A percentile compares a stretch with the other conserved stretches of the same genome.
Conservation (phyloP, 1,284 basidiomycete species). For the Xerocomus minutiporus region DNA sequence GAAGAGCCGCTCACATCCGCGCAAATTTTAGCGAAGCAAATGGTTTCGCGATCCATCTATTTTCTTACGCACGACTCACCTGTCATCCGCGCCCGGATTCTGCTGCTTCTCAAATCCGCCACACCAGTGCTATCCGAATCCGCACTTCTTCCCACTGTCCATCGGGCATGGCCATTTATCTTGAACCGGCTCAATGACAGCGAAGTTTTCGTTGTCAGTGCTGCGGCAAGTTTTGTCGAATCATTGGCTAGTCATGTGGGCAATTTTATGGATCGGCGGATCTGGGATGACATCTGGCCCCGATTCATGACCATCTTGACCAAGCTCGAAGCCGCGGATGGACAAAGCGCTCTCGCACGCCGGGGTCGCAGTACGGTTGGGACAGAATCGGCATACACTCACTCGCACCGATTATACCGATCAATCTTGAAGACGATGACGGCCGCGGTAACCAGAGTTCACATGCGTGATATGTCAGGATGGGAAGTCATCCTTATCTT, state of each 20-base stretch:
- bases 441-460: slow-evolving; percentile 58
- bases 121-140: slow-evolving; percentile 73
- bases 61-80: slow-evolving; percentile 87
- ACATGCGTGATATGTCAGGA: slow-evolving; percentile 60
- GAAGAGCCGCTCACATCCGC: slow-evolving; percentile 59
- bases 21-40: slow-evolving; percentile 74
- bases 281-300: slow-evolving; percentile 92
- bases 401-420: slow-evolving; percentile 71
- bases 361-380: slow-evolving; percentile 48
- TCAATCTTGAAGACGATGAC: slow-evolving; percentile 71
- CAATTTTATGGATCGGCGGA: slow-evolving; percentile 74
- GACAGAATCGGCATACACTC: slow-evolving; percentile 68
- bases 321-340: slow-evolving; percentile 57
- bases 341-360: slow-evolving; percentile 58
- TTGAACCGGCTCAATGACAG: slow-evolving; percentile 73
- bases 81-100: slow-evolving; percentile 75
- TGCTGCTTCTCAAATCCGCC: slow-evolving; percentile 68
- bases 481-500: slow-evolving; percentile 79
- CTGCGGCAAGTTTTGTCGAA: slow-evolving; percentile 68
- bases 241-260: slow-evolving; percentile 65
- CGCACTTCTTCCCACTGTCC: slow-evolving; percentile 75
- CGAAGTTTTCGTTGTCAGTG: slow-evolving; percentile 73
- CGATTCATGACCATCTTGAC: slow-evolving; percentile 60
- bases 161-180: slow-evolving; percentile 86
- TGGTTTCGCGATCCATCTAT: slow-evolving; percentile 80